Conservation (phyloP, 2,329 filamentous ascomycete genomes). For the Rhynchosporium secalis region DNA sequence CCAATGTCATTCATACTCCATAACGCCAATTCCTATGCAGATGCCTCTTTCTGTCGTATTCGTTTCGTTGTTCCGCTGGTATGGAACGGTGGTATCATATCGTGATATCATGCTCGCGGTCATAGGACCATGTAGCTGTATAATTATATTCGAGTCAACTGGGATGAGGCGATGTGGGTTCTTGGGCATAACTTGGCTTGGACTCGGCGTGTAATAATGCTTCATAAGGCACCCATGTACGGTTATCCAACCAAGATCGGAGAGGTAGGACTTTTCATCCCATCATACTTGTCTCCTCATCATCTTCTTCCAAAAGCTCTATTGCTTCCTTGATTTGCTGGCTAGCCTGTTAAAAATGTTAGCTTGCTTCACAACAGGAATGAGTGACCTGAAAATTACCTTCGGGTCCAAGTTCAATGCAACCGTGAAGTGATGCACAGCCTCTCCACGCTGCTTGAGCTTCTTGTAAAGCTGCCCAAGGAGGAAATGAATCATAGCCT, state of each 20-base stretch:
- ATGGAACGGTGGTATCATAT: conserved; percentile 16
- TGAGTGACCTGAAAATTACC: conserved; percentile 52
- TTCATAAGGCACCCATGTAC: background rate
- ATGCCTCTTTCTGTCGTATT: conserved; percentile 15
- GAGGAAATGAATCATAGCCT: conserved; percentile 93
- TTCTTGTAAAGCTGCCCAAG: conserved; percentile 81
- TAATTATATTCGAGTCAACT: conserved; percentile 15
- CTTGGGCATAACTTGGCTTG: background rate
- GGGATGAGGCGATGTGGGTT: background rate
- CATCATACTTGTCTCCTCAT: conserved; percentile 43
- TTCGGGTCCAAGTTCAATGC: conserved; percentile 95
- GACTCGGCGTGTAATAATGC: background rate
- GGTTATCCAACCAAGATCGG: background rate
- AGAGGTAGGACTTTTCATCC: conserved; percentile 15
- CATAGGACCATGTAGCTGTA: conserved; percentile 6
- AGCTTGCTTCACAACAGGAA: conserved; percentile 16
- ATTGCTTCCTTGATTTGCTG: conserved; percentile 96
- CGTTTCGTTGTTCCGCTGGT: conserved; percentile 1
- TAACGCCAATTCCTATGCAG: conserved; percentile 22
- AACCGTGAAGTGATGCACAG: conserved; percentile 93
- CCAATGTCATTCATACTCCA: conserved; percentile 9
- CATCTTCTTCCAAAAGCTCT: conserved; percentile 80
- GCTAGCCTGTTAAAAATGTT: conserved; percentile 63
- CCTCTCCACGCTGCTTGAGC: conserved; percentile 70
- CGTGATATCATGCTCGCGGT: conserved; percentile 25